Conservation (phyloP, 495 filamentous ascomycete species). For the Aspergillus conjunctus region DNA sequence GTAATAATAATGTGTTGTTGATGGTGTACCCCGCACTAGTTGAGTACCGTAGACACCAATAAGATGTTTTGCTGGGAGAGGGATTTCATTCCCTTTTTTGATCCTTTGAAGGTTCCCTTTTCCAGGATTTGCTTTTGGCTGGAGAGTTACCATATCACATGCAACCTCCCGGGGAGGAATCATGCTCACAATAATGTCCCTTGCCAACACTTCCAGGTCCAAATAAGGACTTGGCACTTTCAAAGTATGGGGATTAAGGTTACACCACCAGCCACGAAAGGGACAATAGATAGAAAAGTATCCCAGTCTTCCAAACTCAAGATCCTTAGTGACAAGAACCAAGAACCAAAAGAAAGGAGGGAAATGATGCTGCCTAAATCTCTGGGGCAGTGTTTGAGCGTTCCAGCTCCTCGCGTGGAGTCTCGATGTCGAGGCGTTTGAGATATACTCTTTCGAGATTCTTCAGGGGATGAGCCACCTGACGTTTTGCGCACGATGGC, state of each 20-base stretch:
- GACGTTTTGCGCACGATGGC: not conserved
- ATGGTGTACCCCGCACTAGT: constrained; percentile 2
- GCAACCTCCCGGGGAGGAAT: no score
- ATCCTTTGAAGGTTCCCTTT: not conserved
- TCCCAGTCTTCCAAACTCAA: not conserved
- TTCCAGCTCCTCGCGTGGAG: not conserved
- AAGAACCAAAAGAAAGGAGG: not conserved
- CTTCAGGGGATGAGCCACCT: no score
- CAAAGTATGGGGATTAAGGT: not conserved
- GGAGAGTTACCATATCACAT: no score
- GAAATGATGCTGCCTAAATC: constrained; percentile 6
- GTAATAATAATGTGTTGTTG: not conserved
- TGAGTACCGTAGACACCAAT: not conserved
- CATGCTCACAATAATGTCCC: no score
- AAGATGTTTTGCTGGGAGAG: not conserved
- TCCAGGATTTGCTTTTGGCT: no score
- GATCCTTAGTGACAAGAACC: not conserved
- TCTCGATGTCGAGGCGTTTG: no score
- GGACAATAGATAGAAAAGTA: not conserved
- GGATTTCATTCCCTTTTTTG: not conserved
- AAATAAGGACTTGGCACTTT: not conserved
- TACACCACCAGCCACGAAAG: no score
- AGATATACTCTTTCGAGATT: no score
- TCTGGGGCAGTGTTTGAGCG: not conserved
- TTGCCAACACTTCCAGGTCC: no score